Conservation (phyloP, 768 basidiomycete species). For the Russula earlei region DNA sequence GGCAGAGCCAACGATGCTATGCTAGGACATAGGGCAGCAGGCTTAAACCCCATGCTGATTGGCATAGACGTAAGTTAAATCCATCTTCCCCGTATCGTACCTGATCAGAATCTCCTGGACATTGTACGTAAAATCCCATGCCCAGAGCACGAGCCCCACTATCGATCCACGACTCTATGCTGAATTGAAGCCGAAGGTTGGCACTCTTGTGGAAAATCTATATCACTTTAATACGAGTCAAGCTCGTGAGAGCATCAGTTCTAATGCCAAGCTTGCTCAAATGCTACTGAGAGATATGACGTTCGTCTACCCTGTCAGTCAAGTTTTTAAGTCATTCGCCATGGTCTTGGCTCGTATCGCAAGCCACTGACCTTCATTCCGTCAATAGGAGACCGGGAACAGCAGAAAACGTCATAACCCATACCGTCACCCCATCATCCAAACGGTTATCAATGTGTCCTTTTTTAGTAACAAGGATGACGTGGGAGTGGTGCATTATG, state of each 20-base stretch:
- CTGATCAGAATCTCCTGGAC: neutral
- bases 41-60: neutral
- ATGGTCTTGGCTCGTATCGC: no score
- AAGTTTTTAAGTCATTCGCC: neutral
- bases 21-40: neutral
- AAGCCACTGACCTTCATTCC: neutral
- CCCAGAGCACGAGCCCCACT: neutral
- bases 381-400: neutral
- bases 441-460: neutral
- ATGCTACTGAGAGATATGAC: conserved; percentile 2
- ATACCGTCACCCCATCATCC: neutral
- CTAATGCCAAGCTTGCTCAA: neutral
- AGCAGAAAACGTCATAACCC: neutral
- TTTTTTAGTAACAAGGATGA: neutral
- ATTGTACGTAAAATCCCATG: no score
- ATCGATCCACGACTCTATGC: neutral
- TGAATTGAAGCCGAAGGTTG: neutral
- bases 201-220: neutral
- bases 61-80: neutral
- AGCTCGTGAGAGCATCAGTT: neutral
- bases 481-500: neutral
- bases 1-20: neutral
- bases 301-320: conserved; percentile 6
- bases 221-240: neutral
- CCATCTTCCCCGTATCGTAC: neutral